These are phyloP conservation scores for Earliella scabrosa DNA, from an alignment of 1,284 basidiomycete species.

Conservation along the genomic window DNA sequence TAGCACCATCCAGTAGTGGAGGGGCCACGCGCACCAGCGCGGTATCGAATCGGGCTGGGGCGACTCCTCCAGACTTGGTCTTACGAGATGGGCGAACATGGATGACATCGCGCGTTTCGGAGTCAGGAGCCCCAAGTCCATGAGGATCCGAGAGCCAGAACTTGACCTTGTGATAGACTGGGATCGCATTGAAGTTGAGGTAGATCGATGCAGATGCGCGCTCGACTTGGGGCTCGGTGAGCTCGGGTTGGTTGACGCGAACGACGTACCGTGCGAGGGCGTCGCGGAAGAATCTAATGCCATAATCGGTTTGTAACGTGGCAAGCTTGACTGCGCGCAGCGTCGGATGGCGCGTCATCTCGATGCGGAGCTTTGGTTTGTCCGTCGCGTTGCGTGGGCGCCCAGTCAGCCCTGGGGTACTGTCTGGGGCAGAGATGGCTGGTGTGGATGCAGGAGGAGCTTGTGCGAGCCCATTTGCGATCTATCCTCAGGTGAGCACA, in stretches of 20 bases:
- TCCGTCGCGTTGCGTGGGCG: background rate
- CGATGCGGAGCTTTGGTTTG: background rate
- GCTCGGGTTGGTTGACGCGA: background rate
- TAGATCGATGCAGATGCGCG: background rate
- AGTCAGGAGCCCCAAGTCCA: background rate
- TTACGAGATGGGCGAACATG: conserved; percentile 12
- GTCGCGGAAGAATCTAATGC: conserved; percentile 30
- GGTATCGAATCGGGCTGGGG: conserved; percentile 24
- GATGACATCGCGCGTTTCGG: conserved; percentile 5
- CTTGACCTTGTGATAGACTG: conserved; percentile 21
- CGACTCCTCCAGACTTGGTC: conserved; percentile 2
- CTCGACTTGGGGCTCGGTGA: conserved; percentile 5
- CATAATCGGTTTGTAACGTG: too few relatives aligned
- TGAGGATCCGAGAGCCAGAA: conserved; percentile 9
- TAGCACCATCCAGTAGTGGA: too few relatives aligned
- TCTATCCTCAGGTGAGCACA: too few relatives aligned
- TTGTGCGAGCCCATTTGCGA: too few relatives aligned
- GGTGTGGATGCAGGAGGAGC: too few relatives aligned
- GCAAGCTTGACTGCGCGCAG: background rate
- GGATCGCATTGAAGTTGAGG: conserved; percentile 8
- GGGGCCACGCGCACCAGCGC: conserved; percentile 14
- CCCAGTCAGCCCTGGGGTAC: too few relatives aligned
- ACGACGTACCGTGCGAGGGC: conserved; percentile 35
- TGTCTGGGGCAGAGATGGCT: too few relatives aligned
- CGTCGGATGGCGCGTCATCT: background rate